phyloP scores from a whole-genome alignment of 1,284 basidiomycete genomes.

The Wolfiporia cocos region DNA sequence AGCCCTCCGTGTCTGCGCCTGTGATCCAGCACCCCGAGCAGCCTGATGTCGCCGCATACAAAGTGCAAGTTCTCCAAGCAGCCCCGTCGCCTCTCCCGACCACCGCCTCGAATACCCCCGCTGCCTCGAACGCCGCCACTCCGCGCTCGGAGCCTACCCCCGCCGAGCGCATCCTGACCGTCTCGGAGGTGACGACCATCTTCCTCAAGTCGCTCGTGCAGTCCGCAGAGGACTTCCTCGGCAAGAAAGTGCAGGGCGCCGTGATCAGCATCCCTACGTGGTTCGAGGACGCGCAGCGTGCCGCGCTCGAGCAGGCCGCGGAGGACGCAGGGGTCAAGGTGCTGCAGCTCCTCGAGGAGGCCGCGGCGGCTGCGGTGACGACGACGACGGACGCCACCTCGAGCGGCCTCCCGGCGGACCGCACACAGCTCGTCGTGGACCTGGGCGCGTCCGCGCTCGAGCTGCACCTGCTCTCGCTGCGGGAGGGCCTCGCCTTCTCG shows the following conservation, averaged over 20 bases:
- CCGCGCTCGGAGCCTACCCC: constrained; percentile 77
- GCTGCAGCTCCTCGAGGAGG: constrained; percentile 82
- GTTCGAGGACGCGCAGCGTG: constrained; percentile 68
- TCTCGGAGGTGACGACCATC: constrained; percentile 79
- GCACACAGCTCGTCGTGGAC: constrained; percentile 69
- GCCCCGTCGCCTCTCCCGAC: constrained; percentile 54
- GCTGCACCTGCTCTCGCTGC: constrained; percentile 58
- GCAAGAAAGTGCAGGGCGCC: constrained; percentile 74
- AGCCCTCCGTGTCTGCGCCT: constrained; percentile 49
- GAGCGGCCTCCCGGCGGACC: constrained; percentile 41
- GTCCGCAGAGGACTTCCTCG: constrained; percentile 92
- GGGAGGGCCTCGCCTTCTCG: constrained; percentile 58
- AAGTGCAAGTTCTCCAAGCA: constrained; percentile 77
- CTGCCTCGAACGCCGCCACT: constrained; percentile 65
- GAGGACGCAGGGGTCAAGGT: constrained; percentile 81
- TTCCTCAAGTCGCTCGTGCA: constrained; percentile 84
- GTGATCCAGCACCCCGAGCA: constrained; percentile 74
- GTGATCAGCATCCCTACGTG: constrained; percentile 82
- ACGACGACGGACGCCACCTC: constrained; percentile 43
- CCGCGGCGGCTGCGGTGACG: constrained; percentile 68
- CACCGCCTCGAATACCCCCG: constrained; percentile 53
- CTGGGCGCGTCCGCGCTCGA: constrained; percentile 63
- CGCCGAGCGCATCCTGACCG: constrained; percentile 74
- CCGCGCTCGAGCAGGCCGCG: constrained; percentile 71
- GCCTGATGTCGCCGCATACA: constrained; percentile 78